phyloP scores from a whole-genome alignment of 495 filamentous ascomycete genomes.

The Talaromyces thailandensis region DNA sequence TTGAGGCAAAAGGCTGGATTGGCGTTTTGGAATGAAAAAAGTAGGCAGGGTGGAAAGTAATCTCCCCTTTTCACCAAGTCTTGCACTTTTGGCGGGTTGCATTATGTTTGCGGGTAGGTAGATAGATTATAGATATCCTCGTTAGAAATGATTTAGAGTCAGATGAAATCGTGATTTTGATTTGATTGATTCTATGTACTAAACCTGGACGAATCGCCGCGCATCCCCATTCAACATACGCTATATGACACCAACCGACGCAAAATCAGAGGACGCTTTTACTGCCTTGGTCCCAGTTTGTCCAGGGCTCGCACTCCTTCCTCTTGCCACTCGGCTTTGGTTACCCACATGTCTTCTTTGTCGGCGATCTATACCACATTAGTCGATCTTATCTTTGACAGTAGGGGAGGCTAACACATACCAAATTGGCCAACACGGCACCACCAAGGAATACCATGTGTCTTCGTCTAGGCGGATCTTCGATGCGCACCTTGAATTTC shows the following conservation, averaged over 20 bases:
- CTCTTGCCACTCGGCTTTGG: slow-evolving; percentile 93
- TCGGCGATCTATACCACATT: slow-evolving; percentile 66
- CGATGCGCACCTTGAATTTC: slow-evolving; percentile 99
- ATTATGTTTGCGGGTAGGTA: neutral
- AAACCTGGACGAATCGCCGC: neutral
- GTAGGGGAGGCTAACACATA: slow-evolving; percentile 24
- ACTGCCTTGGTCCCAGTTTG: slow-evolving; percentile 77
- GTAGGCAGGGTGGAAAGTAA: slow-evolving; percentile 19
- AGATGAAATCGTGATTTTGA: neutral
- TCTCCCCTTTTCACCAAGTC: neutral
- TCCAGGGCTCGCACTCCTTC: slow-evolving; percentile 77
- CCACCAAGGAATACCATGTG: slow-evolving; percentile 99
- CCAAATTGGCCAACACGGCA: slow-evolving; percentile 92
- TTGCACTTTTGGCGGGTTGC: neutral
- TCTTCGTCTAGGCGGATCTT: slow-evolving; percentile 88
- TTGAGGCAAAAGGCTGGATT: slow-evolving; percentile 34
- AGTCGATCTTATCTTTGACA: neutral
- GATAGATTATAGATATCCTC: slow-evolving; percentile 1
- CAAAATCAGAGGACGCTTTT: neutral
- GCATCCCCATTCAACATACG: slow-evolving; percentile 1
- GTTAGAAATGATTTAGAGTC: neutral
- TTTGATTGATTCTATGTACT: slow-evolving; percentile 7
- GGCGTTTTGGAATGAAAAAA: slow-evolving; percentile 39
- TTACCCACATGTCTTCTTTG: slow-evolving; percentile 98
- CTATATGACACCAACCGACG: slow-evolving; percentile 3